These are phyloP conservation scores for Sphagnum tenellum DNA, from an alignment of 225 moss, liverwort and hornwort species.

Conservation along the genomic window DNA sequence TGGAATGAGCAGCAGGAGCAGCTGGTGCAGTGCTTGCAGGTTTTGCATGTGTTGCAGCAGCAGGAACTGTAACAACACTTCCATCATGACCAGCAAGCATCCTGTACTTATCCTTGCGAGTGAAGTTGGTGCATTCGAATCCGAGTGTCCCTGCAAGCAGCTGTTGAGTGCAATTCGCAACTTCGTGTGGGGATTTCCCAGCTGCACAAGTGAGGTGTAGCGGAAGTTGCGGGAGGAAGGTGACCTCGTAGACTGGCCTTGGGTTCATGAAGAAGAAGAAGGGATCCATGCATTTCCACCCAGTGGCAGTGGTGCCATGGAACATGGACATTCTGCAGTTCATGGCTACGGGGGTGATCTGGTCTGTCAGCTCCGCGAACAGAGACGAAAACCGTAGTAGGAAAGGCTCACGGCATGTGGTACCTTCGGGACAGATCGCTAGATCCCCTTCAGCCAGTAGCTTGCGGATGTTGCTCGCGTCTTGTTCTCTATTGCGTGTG, in stretches of 20 bases:
- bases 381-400: slow-evolving; percentile 56
- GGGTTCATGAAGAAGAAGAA: slow-evolving; percentile 76
- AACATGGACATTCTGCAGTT: slow-evolving; percentile 54
- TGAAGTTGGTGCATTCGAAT: slow-evolving; percentile 57
- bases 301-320: slow-evolving; percentile 49
- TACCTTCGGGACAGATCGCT: slow-evolving; percentile 61
- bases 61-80: slow-evolving; percentile 2
- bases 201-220: slow-evolving; percentile 43
- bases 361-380: slow-evolving; percentile 60
- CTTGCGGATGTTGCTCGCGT: slow-evolving; percentile 32
- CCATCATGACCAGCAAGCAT: slow-evolving; percentile 47
- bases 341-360: slow-evolving; percentile 57
- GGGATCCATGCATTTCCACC: slow-evolving; percentile 63
- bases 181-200: slow-evolving; percentile 51
- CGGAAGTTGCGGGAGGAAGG: slow-evolving; percentile 44
- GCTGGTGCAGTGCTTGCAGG: too few relatives aligned
- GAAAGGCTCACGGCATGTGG: slow-evolving; percentile 63
- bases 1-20: too few relatives aligned
- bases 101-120: slow-evolving; percentile 58
- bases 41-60: too few relatives aligned
- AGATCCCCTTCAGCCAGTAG: slow-evolving; percentile 50
- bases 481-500: slow-evolving; percentile 33
- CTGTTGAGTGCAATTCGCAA: slow-evolving; percentile 57
- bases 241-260: slow-evolving; percentile 45
- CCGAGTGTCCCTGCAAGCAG: slow-evolving; percentile 38